Evolutionary conservation across 257 asterid genomes (phyloP).

Genomic region (Penstemon davidsonii): DNA sequence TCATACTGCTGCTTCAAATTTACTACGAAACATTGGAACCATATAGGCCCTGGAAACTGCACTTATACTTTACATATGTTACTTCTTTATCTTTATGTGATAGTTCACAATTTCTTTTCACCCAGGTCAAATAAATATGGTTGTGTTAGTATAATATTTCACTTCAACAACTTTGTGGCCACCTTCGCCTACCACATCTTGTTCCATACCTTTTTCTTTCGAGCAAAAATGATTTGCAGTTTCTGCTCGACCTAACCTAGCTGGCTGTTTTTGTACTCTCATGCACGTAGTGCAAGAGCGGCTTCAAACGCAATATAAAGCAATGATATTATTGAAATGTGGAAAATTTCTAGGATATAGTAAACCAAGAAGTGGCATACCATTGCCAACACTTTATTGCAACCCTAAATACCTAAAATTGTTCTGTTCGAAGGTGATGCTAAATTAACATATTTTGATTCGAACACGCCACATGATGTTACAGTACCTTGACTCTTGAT

Average conservation of each 20-base stretch:
- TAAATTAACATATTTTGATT: not conserved
- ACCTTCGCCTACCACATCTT: not conserved
- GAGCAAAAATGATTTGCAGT: not conserved
- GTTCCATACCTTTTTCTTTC: not conserved
- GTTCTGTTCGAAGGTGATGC: not conserved
- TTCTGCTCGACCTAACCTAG: conserved; percentile 18
- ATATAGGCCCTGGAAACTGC: too few species aligned
- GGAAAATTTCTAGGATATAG: conserved; percentile 1
- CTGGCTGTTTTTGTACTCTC: conserved; percentile 14
- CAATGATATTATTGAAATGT: conserved; percentile 1
- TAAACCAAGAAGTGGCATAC: not conserved
- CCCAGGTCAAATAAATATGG: not conserved
- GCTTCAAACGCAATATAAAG: not conserved
- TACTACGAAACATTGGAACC: too few species aligned
- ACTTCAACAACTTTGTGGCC: not conserved
- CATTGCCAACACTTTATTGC: conserved; percentile 18
- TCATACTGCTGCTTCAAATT: too few species aligned
- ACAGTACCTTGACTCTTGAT: too few species aligned
- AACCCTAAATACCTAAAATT: not conserved
- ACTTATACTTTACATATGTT: too few species aligned
- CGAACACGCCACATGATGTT: too few species aligned
- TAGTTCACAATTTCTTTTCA: too few species aligned
- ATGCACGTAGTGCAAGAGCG: conserved; percentile 1
- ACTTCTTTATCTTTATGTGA: too few species aligned
- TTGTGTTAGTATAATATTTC: not conserved